phyloP scores from a whole-genome alignment of 225 moss, liverwort and hornwort genomes.

The Ulota crispa region DNA sequence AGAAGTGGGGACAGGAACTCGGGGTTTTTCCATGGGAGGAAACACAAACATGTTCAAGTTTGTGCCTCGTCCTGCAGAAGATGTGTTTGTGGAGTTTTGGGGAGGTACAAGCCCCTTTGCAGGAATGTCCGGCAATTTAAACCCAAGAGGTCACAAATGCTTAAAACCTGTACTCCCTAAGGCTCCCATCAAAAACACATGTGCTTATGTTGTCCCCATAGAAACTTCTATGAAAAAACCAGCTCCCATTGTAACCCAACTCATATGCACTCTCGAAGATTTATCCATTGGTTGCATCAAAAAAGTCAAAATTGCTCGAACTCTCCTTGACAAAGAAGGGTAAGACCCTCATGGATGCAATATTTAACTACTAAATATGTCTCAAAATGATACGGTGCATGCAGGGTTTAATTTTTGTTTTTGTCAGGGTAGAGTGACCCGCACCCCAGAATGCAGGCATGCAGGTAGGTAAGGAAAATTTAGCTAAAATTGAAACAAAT shows the following conservation, averaged over 20 bases:
- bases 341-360: neutral
- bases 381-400: no score
- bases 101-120: slow-evolving; percentile 75
- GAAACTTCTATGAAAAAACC: slow-evolving; percentile 50
- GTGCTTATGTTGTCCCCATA: slow-evolving; percentile 26
- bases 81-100: slow-evolving; percentile 85
- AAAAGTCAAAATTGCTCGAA: slow-evolving; percentile 81
- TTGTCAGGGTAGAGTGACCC: no score
- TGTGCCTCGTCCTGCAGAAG: slow-evolving; percentile 61
- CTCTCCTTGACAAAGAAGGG: slow-evolving; percentile 36
- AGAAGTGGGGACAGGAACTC: slow-evolving; percentile 49
- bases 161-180: neutral
- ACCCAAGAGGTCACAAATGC: slow-evolving; percentile 54
- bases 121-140: slow-evolving; percentile 38
- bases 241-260: slow-evolving; percentile 52
- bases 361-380: no score
- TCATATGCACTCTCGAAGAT: slow-evolving; percentile 83
- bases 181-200: neutral
- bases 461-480: no score
- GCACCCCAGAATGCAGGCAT: no score
- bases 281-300: slow-evolving; percentile 68
- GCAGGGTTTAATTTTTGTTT: no score
- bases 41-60: slow-evolving; percentile 76
- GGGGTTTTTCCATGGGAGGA: slow-evolving; percentile 68
- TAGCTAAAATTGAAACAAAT: no score